Evolutionary conservation across 176 grass and related monocot species (phyloP).

Genomic region (Zoysia japonica): DNA sequence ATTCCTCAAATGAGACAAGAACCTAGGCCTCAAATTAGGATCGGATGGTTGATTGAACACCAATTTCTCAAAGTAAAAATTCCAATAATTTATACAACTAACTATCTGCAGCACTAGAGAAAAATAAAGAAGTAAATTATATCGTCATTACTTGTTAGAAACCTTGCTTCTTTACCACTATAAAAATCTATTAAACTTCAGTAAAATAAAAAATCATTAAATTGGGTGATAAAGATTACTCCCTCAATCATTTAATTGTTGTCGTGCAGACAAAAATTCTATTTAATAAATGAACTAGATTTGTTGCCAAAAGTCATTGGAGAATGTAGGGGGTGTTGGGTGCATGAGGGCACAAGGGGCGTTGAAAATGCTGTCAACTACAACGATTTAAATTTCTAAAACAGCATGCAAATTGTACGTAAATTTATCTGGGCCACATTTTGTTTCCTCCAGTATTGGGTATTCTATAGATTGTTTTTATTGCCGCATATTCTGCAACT

Average conservation of each 20-base stretch:
- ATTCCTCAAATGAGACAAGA: no score
- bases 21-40: not conserved
- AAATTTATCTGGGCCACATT: not conserved
- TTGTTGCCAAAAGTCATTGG: not conserved
- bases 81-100: not conserved
- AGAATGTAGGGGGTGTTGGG: not conserved
- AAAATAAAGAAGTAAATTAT: not conserved
- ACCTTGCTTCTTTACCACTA: not conserved
- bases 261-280: no score
- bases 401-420: not conserved
- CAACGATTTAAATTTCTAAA: not conserved
- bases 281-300: no score
- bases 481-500: not conserved
- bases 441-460: not conserved
- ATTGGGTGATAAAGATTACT: not conserved
- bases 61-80: not conserved
- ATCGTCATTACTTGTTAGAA: not conserved
- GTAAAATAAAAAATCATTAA: not conserved
- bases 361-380: not conserved
- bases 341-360: not conserved
- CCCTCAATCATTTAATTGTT: no score
- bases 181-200: not conserved
- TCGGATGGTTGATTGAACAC: not conserved
- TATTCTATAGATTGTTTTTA: not conserved
- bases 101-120: not conserved